Percentiles rank a stretch among this genome's conserved stretches.
phyloP scores from a whole-genome alignment of 345 rosid genomes.

The Brassica nigra region DNA sequence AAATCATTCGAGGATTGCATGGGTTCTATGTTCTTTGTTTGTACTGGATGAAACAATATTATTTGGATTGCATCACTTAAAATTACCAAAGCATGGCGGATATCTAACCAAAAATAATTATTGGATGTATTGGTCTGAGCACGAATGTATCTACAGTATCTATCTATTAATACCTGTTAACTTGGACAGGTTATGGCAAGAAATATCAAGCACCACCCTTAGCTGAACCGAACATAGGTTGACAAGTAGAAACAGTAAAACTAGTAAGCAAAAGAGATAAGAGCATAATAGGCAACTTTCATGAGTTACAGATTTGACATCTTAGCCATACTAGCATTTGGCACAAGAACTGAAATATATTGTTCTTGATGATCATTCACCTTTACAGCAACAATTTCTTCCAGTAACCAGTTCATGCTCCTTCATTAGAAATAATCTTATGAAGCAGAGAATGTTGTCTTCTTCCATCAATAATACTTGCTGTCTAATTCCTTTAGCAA shows the following conservation, averaged over 20 bases:
- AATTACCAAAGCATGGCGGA: no score
- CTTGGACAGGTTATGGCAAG: no score
- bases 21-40: no score
- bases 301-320: neutral
- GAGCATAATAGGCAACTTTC: neutral
- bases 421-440: conserved; percentile 84
- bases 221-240: conserved; percentile 1
- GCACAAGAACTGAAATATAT: neutral
- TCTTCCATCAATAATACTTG: conserved; percentile 88
- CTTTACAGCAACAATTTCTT: conserved; percentile 14
- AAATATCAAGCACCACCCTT: neutral
- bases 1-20: no score
- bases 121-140: no score
- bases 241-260: neutral
- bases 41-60: no score
- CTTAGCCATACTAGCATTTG: neutral
- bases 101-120: no score
- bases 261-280: neutral
- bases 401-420: conserved; percentile 90
- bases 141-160: no score
- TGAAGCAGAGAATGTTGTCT: conserved; percentile 76
- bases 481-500: conserved; percentile 88
- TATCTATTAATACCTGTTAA: neutral
- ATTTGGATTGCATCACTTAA: no score
- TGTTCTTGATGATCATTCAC: neutral